phyloP scores from a whole-genome alignment of 176 grass and related monocot species.

The Oryza longistaminata region DNA sequence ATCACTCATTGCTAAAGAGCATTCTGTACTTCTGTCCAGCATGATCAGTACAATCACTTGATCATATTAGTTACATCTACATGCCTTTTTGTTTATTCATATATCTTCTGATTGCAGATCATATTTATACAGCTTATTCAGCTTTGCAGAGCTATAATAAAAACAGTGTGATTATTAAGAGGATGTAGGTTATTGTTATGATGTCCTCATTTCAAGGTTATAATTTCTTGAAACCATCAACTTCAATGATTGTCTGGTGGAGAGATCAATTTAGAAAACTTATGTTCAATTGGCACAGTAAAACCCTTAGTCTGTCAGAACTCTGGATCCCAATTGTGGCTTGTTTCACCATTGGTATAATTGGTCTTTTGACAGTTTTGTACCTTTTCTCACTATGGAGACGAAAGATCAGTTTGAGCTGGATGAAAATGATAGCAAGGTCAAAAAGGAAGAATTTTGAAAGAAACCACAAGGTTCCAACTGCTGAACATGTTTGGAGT shows the following conservation, averaged over 20 bases:
- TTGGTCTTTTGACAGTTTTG: conserved; percentile 49
- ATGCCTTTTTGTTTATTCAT: neutral
- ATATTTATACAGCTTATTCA: neutral
- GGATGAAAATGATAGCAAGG: conserved; percentile 72
- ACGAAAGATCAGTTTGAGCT: conserved; percentile 62
- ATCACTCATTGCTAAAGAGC: neutral
- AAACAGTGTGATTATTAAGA: neutral
- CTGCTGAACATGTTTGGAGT: conserved; percentile 67
- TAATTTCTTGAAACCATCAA: neutral
- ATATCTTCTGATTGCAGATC: conserved; percentile 16
- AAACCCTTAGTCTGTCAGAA: conserved; percentile 32
- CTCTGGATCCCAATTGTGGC: conserved; percentile 51
- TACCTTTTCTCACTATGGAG: conserved; percentile 54
- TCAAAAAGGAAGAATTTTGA: conserved; percentile 60
- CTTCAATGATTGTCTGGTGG: conserved; percentile 32
- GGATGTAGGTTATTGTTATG: conserved; percentile 24
- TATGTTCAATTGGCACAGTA: conserved; percentile 17
- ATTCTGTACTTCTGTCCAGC: neutral
- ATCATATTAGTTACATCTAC: neutral
- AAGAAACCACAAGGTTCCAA: conserved; percentile 45
- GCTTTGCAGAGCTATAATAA: neutral
- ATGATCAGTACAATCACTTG: neutral
- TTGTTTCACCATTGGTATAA: conserved; percentile 34
- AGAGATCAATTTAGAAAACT: conserved; percentile 37
- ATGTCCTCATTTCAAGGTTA: neutral